Conservation (phyloP, 2,329 filamentous ascomycete species). For the Hirsutella rhossiliensis region DNA sequence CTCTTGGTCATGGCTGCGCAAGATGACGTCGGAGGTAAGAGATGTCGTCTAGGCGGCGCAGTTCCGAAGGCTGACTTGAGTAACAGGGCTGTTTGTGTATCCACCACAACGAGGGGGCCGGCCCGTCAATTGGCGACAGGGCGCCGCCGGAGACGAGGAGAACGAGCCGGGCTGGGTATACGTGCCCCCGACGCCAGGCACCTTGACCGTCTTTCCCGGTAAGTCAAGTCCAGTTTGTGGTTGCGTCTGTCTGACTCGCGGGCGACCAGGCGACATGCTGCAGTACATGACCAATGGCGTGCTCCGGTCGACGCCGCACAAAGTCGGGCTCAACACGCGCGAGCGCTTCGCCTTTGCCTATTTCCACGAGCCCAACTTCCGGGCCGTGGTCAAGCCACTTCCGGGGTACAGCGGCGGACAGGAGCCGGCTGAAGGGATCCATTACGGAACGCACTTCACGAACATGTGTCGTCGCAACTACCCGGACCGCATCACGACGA, state of each 20-base stretch:
- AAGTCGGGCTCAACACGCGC: constrained; percentile 34
- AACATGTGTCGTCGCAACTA: constrained; percentile 39
- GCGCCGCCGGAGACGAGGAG: constrained; percentile 29
- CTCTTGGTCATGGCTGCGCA: constrained; percentile 37
- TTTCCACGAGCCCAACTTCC: constrained; percentile 39
- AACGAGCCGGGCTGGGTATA: constrained; percentile 34
- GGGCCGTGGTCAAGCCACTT: constrained; percentile 29
- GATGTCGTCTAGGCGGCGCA: not conserved
- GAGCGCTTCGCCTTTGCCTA: constrained; percentile 38
- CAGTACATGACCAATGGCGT: constrained; percentile 34
- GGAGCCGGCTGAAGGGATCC: constrained; percentile 24
- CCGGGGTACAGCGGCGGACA: constrained; percentile 21
- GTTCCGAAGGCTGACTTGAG: not conserved
- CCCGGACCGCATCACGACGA: constrained; percentile 31
- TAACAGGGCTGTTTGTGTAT: constrained; percentile 29
- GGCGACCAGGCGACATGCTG: constrained; percentile 33
- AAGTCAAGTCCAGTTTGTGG: constrained; percentile 2
- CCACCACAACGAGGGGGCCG: constrained; percentile 26
- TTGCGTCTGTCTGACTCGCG: not conserved
- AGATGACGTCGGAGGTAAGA: constrained; percentile 33
- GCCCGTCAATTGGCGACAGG: constrained; percentile 32
- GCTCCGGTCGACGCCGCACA: constrained; percentile 35
- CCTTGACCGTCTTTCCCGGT: constrained; percentile 38
- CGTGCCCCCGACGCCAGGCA: constrained; percentile 29
- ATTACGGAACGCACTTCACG: constrained; percentile 40